A percentile compares a stretch with the other conserved stretches of the same genome.
Evolutionary conservation across 176 grass and related monocot species (phyloP).

Genomic region (Juncus inflexus): DNA sequence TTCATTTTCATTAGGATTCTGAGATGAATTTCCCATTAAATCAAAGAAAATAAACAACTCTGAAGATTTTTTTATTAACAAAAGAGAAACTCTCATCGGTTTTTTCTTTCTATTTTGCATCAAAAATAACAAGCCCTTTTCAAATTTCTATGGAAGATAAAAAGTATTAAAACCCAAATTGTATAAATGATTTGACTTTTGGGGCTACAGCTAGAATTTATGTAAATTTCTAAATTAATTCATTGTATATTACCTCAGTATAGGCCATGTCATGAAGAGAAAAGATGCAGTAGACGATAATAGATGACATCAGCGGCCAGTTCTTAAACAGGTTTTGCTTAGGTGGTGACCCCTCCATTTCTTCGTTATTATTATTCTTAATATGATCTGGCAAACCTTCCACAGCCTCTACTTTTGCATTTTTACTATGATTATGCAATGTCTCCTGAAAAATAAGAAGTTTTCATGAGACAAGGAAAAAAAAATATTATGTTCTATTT

Average conservation of each 20-base stretch:
- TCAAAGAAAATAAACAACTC: neutral
- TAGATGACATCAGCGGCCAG: conserved; percentile 71
- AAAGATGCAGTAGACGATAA: conserved; percentile 59
- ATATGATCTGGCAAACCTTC: conserved; percentile 19
- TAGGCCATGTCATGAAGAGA: conserved; percentile 74
- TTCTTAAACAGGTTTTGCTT: conserved; percentile 55
- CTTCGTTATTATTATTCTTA: conserved; percentile 11
- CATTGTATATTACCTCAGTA: conserved; percentile 47
- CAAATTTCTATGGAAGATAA: neutral
- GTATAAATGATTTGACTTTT: too few species aligned
- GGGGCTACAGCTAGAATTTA: too few species aligned
- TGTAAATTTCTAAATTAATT: too few species aligned
- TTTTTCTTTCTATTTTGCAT: neutral
- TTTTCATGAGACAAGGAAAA: neutral
- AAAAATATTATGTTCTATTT: neutral
- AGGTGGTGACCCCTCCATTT: conserved; percentile 13
- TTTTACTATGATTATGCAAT: conserved; percentile 56
- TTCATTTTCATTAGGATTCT: neutral
- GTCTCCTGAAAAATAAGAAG: conserved; percentile 49
- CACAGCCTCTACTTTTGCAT: conserved; percentile 12
- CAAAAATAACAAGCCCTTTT: neutral
- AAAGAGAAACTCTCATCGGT: neutral
- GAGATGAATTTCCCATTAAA: neutral
- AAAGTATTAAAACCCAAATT: neutral
- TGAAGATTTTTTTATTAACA: neutral